A percentile compares a stretch with the other conserved stretches of the same genome.
phyloP scores from a whole-genome alignment of 768 basidiomycete species.

The Boletus rubescentipes region DNA sequence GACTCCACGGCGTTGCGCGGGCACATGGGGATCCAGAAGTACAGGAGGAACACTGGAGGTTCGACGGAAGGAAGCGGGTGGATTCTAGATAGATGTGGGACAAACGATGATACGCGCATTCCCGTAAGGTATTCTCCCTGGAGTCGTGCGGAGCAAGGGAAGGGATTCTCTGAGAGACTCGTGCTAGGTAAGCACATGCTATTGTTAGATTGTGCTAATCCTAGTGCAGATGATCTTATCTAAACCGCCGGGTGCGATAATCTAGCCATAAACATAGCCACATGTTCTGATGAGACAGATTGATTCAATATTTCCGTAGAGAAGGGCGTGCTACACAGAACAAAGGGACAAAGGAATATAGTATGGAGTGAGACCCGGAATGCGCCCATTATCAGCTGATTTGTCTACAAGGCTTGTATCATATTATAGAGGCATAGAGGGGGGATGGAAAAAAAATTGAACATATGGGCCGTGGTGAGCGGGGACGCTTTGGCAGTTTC shows the following conservation, averaged over 20 bases:
- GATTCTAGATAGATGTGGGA: conserved; percentile 2
- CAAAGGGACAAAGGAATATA: background rate
- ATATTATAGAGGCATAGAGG: background rate
- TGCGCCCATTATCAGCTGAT: background rate
- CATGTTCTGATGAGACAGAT: background rate
- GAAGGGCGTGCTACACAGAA: background rate
- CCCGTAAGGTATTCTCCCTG: conserved; percentile 10
- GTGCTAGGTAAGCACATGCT: conserved; percentile 5
- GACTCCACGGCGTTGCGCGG: conserved; percentile 6
- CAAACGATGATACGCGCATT: background rate
- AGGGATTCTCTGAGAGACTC: conserved; percentile 19
- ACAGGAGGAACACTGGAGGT: conserved; percentile 1
- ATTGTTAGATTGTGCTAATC: conserved; percentile 17
- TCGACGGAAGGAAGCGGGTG: background rate
- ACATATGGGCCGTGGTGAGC: conserved; percentile 6
- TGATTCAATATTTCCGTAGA: background rate
- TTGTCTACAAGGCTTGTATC: background rate
- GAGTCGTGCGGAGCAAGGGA: conserved; percentile 12
- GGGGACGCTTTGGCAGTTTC: background rate
- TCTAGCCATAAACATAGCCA: background rate
- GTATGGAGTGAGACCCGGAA: background rate
- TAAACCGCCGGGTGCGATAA: conserved; percentile 7
- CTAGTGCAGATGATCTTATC: conserved; percentile 20
- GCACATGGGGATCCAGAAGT: conserved; percentile 6
- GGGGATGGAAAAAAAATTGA: background rate